Evolutionary conservation across 2,329 filamentous ascomycete species (phyloP).

Genomic region (Claviceps quebecensis): DNA sequence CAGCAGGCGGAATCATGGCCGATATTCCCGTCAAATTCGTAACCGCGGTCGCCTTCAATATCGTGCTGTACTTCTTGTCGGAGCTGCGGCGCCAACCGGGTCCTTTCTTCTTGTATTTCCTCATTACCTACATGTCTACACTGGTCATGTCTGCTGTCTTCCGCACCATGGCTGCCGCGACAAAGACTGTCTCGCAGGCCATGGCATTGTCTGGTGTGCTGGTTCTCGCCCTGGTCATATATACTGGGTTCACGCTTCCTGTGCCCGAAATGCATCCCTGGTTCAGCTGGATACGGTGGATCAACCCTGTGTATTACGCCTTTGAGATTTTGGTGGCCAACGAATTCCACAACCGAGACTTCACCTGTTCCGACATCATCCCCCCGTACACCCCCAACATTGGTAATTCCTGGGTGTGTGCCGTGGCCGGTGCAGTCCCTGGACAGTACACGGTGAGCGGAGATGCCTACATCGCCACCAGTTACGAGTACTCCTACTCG

Average conservation of each 20-base stretch:
- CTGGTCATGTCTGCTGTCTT: slow-evolving; percentile 67
- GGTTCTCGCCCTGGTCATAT: slow-evolving; percentile 46
- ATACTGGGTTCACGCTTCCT: slow-evolving; percentile 42
- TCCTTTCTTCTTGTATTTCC: slow-evolving; percentile 62
- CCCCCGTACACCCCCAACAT: slow-evolving; percentile 30
- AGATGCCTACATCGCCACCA: slow-evolving; percentile 42
- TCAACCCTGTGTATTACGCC: slow-evolving; percentile 60
- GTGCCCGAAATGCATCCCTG: slow-evolving; percentile 51
- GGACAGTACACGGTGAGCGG: slow-evolving; percentile 43
- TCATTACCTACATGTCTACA: slow-evolving; percentile 54
- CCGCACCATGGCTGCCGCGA: slow-evolving; percentile 56
- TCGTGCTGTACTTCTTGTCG: slow-evolving; percentile 44
- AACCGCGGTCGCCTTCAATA: slow-evolving; percentile 35
- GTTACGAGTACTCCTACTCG: slow-evolving; percentile 41
- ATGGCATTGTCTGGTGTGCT: slow-evolving; percentile 38
- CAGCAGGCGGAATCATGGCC: slow-evolving; percentile 36
- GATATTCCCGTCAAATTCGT: slow-evolving; percentile 46
- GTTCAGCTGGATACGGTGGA: slow-evolving; percentile 63
- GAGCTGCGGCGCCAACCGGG: slow-evolving; percentile 42
- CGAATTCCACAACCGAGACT: slow-evolving; percentile 49
- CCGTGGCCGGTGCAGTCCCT: slow-evolving; percentile 37
- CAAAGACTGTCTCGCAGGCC: slow-evolving; percentile 48
- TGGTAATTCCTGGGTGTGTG: slow-evolving; percentile 37
- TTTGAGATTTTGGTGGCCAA: slow-evolving; percentile 63
- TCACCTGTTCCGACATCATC: slow-evolving; percentile 38